Evolutionary conservation across 1,284 basidiomycete genomes (phyloP).

Genomic region (Leccinum fuscescens): DNA sequence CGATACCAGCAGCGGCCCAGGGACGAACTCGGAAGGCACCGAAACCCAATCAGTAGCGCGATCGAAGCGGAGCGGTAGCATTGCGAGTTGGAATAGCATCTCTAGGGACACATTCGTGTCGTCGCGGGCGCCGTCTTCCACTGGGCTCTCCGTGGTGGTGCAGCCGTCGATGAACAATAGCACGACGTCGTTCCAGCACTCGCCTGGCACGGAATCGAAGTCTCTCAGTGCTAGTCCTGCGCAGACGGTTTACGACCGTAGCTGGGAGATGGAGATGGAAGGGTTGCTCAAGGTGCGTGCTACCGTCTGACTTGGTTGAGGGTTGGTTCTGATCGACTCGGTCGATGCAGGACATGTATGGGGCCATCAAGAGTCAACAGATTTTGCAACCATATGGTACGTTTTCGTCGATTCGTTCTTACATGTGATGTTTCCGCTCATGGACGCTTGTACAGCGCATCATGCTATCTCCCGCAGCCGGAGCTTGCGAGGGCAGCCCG

Average conservation of each 20-base stretch:
- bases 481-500: slow-evolving; percentile 63
- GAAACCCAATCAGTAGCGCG: slow-evolving; percentile 47
- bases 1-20: slow-evolving; percentile 61
- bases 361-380: slow-evolving; percentile 85
- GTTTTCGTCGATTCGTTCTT: slow-evolving; percentile 37
- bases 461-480: slow-evolving; percentile 56
- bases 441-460: slow-evolving; percentile 44
- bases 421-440: slow-evolving; percentile 42
- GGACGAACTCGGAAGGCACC: slow-evolving; percentile 47
- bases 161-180: slow-evolving; percentile 37
- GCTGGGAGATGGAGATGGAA: slow-evolving; percentile 87
- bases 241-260: slow-evolving; percentile 54
- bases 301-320: not conserved
- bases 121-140: slow-evolving; percentile 38
- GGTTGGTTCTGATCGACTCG: slow-evolving; percentile 10
- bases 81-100: slow-evolving; percentile 79
- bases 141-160: slow-evolving; percentile 32
- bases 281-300: slow-evolving; percentile 70
- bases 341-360: slow-evolving; percentile 84
- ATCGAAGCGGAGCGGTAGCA: slow-evolving; percentile 76
- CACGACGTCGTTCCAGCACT: slow-evolving; percentile 43
- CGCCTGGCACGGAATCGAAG: slow-evolving; percentile 42
- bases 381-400: slow-evolving; percentile 78
- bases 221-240: slow-evolving; percentile 31
- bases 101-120: slow-evolving; percentile 53